Base-by-base conservation (phyloP, 1,284 basidiomycete genomes). In the Rhodotorula sp. region DNA sequence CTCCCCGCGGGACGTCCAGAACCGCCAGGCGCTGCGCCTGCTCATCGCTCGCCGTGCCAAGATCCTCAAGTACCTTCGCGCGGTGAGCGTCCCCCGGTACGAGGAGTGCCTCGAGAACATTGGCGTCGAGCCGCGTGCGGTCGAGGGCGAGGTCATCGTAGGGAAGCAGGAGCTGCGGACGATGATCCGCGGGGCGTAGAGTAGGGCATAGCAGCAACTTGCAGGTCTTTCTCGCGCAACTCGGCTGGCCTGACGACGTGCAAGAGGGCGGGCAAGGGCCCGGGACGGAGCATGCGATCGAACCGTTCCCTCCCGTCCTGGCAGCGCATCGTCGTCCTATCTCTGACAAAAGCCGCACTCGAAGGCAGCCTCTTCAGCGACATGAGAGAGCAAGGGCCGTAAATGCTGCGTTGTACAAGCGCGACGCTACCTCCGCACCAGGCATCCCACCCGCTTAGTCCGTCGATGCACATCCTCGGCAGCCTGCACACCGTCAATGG, bases 41-140 rank as follows among this genome's bases (percentile, higher is more conserved):
- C 85, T 97, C 51, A 87, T 96, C 15, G 91, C 95, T 80, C 84
- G 93, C 77, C 86, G 95, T 64, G 92, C 91, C 15, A 91, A 89
- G 78, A 83, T 95, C 46, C 85, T 97, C 63, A 88, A 87, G 79
- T 97, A 97, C 82, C 84, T 95, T 68, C 90, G 89, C 80, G 81
- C 85, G 46, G 82, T 85, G 48, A 85, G 90, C 77, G 86, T 87
- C 60, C 85, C 86, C 71, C 87, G 91, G 67, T 97, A 96, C 80
- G 89, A 92, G 71, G 83, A 81, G 29, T 81, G 92, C 48, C 84
- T 98, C 66, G 84, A 86, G 50, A 88, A 89, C 69, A 84, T 96
- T 41, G 95, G 90, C 3, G 81, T 97, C 60, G 89, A 94, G 77
- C 85, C 87, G 36, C 85, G 86, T 74, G 89, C 89, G 36, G 91